Evolutionary conservation across 129 eudicot genomes (phyloP).

Genomic region (Centrapalus pauciflorus): DNA sequence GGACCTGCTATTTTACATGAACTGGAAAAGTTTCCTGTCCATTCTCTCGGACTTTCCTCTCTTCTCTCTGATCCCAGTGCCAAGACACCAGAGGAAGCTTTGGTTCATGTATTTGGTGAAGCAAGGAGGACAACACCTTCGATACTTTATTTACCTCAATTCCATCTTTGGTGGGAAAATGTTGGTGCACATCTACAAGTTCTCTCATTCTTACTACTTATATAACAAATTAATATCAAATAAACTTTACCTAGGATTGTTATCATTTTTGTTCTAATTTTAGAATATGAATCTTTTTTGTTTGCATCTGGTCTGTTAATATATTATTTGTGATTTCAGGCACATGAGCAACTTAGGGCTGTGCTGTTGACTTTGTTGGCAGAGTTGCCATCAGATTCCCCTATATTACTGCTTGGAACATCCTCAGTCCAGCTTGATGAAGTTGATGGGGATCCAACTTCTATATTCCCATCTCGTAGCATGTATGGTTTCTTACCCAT

Average conservation of each 20-base stretch:
- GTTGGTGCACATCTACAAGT: slow-evolving; percentile 38
- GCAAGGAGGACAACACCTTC: slow-evolving; percentile 98
- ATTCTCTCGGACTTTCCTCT: slow-evolving; percentile 92
- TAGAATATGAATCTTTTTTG: slow-evolving; percentile 1
- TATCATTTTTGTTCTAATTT: neutral
- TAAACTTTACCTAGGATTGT: neutral
- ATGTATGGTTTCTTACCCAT: slow-evolving; percentile 44
- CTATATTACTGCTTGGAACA: slow-evolving; percentile 82
- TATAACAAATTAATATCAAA: neutral
- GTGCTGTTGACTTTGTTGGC: slow-evolving; percentile 78
- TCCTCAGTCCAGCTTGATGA: slow-evolving; percentile 49
- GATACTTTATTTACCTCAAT: slow-evolving; percentile 89
- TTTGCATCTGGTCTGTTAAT: slow-evolving; percentile 9
- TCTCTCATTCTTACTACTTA: slow-evolving; percentile 14
- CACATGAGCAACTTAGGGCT: slow-evolving; percentile 91
- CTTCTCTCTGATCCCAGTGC: slow-evolving; percentile 99
- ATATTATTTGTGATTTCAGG: slow-evolving; percentile 40
- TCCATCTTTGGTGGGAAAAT: slow-evolving; percentile 96
- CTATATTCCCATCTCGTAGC: slow-evolving; percentile 54
- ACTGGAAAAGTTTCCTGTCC: slow-evolving; percentile 93
- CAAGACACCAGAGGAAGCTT: slow-evolving; percentile 96
- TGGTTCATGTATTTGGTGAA: slow-evolving; percentile 94
- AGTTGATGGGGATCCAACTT: slow-evolving; percentile 44
- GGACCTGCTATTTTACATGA: slow-evolving; percentile 97
- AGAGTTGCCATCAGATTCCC: slow-evolving; percentile 85